Evolutionary conservation across 2,329 filamentous ascomycete species (phyloP).

Genomic region (Blastomyces silverae): DNA sequence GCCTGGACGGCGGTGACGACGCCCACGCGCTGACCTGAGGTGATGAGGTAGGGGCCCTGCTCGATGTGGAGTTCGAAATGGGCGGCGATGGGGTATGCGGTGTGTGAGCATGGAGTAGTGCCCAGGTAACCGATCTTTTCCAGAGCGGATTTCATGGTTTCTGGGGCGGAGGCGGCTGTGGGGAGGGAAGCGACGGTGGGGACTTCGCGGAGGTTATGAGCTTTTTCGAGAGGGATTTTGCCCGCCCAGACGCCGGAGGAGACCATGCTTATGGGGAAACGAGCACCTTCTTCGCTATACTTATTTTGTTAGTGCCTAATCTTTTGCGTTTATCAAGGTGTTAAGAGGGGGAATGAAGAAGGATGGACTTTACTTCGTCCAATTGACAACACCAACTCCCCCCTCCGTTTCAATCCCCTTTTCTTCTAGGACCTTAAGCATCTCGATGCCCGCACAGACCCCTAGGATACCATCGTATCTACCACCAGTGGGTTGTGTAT

Average conservation of each 20-base stretch:
- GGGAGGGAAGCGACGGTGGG: constrained; percentile 40
- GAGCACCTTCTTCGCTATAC: constrained; percentile 66
- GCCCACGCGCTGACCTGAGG: constrained; percentile 56
- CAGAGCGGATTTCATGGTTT: constrained; percentile 62
- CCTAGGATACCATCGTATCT: constrained; percentile 60
- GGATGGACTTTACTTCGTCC: constrained; percentile 54
- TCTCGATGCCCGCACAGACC: constrained; percentile 65
- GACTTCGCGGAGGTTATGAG: constrained; percentile 58
- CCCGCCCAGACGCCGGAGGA: constrained; percentile 71
- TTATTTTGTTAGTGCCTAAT: not conserved
- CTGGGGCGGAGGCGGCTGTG: constrained; percentile 47
- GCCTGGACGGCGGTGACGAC: constrained; percentile 67
- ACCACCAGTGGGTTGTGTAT: constrained; percentile 45
- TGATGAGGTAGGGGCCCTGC: constrained; percentile 69
- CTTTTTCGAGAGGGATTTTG: constrained; percentile 55
- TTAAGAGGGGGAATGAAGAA: constrained; percentile 24
- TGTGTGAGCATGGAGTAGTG: constrained; percentile 49
- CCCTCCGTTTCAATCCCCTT: constrained; percentile 61
- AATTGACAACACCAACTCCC: constrained; percentile 68
- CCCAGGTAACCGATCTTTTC: constrained; percentile 67
- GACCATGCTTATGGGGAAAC: constrained; percentile 69
- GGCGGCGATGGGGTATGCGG: constrained; percentile 59
- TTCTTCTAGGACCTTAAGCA: constrained; percentile 61
- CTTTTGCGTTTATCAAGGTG: constrained; percentile 25
- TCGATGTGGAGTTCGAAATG: constrained; percentile 84